Conservation (phyloP, 2,329 filamentous ascomycete genomes). For the Sclerotinia nivalis region DNA sequence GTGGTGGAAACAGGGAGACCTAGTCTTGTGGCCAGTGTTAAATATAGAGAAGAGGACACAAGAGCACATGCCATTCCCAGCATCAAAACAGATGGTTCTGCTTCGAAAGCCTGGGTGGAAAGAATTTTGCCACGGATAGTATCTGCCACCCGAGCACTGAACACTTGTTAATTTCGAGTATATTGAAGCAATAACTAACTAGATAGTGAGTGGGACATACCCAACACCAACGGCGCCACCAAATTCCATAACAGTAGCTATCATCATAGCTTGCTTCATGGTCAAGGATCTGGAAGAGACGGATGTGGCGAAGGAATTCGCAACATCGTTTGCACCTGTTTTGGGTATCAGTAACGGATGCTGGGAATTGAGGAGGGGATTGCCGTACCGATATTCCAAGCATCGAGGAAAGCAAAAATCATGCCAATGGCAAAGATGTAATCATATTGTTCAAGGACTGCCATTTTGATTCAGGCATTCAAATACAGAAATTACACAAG, state of each 20-base stretch:
- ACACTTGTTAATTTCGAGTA: constrained; percentile 41
- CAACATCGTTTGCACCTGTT: constrained; percentile 67
- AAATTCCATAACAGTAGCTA: constrained; percentile 68
- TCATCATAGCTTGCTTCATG: constrained; percentile 67
- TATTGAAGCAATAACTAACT: neutral
- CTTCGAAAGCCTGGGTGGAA: constrained; percentile 57
- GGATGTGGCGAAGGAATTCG: constrained; percentile 79
- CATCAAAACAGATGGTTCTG: constrained; percentile 66
- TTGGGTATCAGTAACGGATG: neutral
- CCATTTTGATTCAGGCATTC: neutral
- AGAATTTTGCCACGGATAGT: constrained; percentile 82
- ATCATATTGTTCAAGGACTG: constrained; percentile 16
- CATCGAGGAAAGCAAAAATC: constrained; percentile 57
- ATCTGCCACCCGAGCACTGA: constrained; percentile 68
- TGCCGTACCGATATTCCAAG: constrained; percentile 56
- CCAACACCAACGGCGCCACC: constrained; percentile 56
- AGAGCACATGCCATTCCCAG: constrained; percentile 66
- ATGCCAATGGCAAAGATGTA: constrained; percentile 19
- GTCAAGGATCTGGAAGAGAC: constrained; percentile 77
- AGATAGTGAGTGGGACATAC: neutral
- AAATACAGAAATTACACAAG: neutral
- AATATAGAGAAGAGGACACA: constrained; percentile 67
- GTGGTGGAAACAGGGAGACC: constrained; percentile 73
- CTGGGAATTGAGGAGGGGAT: constrained; percentile 12
- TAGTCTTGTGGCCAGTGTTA: constrained; percentile 78